phyloP scores from a whole-genome alignment of 2,329 filamentous ascomycete genomes.

The Pseudogymnoascus sp. region DNA sequence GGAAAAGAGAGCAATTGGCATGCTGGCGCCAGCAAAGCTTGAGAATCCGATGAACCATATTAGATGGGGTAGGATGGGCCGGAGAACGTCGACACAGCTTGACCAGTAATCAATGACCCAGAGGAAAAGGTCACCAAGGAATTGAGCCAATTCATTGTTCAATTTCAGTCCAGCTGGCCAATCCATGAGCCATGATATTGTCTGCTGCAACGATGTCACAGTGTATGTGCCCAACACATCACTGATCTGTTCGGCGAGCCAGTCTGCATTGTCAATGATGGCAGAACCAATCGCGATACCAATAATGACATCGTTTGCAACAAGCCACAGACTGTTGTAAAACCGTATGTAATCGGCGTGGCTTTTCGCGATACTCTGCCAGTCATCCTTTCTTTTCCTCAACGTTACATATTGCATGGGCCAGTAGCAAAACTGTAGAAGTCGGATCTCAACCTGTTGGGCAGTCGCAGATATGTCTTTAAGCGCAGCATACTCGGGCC shows the following conservation, averaged over 20 bases:
- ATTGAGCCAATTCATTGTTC: constrained; percentile 87
- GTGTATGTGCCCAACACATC: constrained; percentile 71
- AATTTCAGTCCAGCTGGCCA: constrained; percentile 93
- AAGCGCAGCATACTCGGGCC: constrained; percentile 70
- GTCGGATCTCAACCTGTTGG: constrained; percentile 91
- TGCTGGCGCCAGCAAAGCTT: constrained; percentile 89
- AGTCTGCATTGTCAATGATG: constrained; percentile 87
- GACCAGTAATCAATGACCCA: constrained; percentile 99
- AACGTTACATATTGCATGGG: constrained; percentile 92
- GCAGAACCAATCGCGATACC: constrained; percentile 94
- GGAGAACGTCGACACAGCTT: constrained; percentile 68
- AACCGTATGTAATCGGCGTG: constrained; percentile 98
- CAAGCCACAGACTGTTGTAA: constrained; percentile 97
- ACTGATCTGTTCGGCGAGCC: constrained; percentile 74
- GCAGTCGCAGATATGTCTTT: constrained; percentile 96
- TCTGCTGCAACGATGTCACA: constrained; percentile 76
- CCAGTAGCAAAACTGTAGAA: constrained; percentile 99
- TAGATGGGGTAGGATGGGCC: constrained; percentile 72
- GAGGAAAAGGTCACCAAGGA: constrained; percentile 87
- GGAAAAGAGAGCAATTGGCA: constrained; percentile 93
- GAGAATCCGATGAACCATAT: constrained; percentile 92
- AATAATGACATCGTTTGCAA: constrained; percentile 97
- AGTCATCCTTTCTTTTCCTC: constrained; percentile 80
- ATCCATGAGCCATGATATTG: constrained; percentile 92
- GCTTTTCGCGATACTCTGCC: constrained; percentile 90